phyloP scores from a whole-genome alignment of 2,329 filamentous ascomycete species.

The Botrytis paeoniae region DNA sequence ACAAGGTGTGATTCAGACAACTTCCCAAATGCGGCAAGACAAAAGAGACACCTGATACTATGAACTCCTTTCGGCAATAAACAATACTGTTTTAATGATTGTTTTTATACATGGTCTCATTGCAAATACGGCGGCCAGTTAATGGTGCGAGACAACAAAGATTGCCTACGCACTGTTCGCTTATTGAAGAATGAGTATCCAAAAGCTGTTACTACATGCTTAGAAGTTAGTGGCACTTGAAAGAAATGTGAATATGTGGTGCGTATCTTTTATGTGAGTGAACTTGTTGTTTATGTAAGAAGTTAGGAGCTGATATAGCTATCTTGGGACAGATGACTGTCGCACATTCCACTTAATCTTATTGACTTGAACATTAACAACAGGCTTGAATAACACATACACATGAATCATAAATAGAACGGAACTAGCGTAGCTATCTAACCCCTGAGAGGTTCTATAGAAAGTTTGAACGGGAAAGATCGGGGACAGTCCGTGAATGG shows the following conservation, averaged over 20 bases:
- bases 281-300: background rate
- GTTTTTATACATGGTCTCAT: background rate
- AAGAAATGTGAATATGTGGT: background rate
- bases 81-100: background rate
- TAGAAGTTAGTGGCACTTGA: background rate
- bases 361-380: background rate
- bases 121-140: background rate
- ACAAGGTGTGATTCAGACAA: background rate
- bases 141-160: fast-evolving
- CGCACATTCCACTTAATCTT: background rate
- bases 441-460: background rate
- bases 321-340: background rate
- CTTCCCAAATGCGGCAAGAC: background rate
- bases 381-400: background rate
- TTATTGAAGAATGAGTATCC: background rate
- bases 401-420: background rate
- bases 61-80: fast-evolving
- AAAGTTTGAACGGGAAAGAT: background rate
- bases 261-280: background rate
- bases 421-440: background rate
- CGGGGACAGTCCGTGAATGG: background rate
- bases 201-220: background rate
- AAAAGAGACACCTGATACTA: background rate
- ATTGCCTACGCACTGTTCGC: background rate
- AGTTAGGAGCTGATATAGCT: background rate